phyloP scores from a whole-genome alignment of 1,139 yeast genomes.

The Candida smagusa region DNA sequence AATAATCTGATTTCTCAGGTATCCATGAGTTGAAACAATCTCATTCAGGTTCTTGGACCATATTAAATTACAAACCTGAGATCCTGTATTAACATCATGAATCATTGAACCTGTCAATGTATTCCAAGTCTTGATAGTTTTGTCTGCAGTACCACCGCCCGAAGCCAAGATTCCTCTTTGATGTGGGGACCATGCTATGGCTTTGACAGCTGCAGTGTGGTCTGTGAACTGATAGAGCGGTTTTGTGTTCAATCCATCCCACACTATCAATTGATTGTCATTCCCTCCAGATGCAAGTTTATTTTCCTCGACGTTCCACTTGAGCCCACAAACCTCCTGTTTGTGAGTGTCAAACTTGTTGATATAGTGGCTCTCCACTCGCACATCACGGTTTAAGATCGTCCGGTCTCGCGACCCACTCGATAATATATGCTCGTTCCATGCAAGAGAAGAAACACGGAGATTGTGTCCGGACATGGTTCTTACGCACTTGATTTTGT shows the following conservation, averaged over 20 bases:
- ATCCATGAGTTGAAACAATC: slow-evolving; percentile 93
- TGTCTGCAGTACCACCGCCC: slow-evolving; percentile 97
- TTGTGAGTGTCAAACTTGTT: slow-evolving; percentile 71
- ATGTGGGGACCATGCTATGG: slow-evolving; percentile 97
- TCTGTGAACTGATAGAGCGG: slow-evolving; percentile 78
- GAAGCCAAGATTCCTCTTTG: slow-evolving; percentile 90
- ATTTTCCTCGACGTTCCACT: slow-evolving; percentile 89
- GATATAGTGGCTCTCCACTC: slow-evolving; percentile 80
- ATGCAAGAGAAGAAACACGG: slow-evolving; percentile 83
- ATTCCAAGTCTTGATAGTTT: slow-evolving; percentile 89
- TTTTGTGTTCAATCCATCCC: slow-evolving; percentile 74
- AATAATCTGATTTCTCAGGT: slow-evolving; percentile 83
- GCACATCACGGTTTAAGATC: slow-evolving; percentile 86
- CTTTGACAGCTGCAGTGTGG: slow-evolving; percentile 94
- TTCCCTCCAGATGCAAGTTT: slow-evolving; percentile 92
- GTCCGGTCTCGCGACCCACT: slow-evolving; percentile 87
- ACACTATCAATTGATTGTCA: slow-evolving; percentile 78
- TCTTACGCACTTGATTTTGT: slow-evolving; percentile 77
- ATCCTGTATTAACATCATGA: slow-evolving; percentile 85
- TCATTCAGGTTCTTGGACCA: slow-evolving; percentile 95
- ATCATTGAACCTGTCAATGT: slow-evolving; percentile 73
- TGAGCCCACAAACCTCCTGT: slow-evolving; percentile 95
- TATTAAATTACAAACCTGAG: slow-evolving; percentile 89
- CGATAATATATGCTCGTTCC: slow-evolving; percentile 88
- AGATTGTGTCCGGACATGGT: slow-evolving; percentile 90